Base-by-base conservation (phyloP, 345 rosid species). In the sweet orange (Citrus sinensis) region DNA sequence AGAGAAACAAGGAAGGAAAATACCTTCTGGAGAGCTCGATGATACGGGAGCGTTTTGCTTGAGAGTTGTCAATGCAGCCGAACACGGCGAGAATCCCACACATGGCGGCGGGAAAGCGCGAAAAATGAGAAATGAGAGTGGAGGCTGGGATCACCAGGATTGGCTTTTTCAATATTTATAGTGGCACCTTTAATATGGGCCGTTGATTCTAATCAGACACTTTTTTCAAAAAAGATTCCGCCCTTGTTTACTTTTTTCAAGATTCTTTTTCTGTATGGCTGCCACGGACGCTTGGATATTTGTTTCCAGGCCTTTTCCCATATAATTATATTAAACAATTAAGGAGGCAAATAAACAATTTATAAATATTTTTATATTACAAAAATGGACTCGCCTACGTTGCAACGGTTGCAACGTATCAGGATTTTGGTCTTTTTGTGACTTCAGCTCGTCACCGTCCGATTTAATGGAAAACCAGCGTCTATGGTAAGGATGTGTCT, bases 61-160 rank as follows among this genome's bases (percentile, higher is more conserved):
- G 97, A 2, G 97, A 90, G 86, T 74, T 87, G 79, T 92, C 93
- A 35, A 76, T 32, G 83, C 94, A 92, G 39, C 97, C 97, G 49
- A 92, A 77, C 30, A 88, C 94, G 29, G 97, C 94, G 29, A 92
- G 93, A 68, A 92, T 92, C 62, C 97, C 97, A 87, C 97, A 93
- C 97, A 93, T 92, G 87, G 85, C 54, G 19, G 74, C 68, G 51
- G 14, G 7, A 58, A 1, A 46, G 35, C 60, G 60, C 46, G 76
- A 63, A 69, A 63, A 56, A 68, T 32, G 29, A 6, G 14, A 22
- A 22, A 22, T 2, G 24, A 6, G 24, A 56, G 61, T n/a, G 25
- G 29, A 59, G 7, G 1, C 40, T 17, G 49, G 17, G 51, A 13
- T 34, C 19, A 66, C 20, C 35, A 54, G 30, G 75, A 30, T 55